Evolutionary conservation across 768 basidiomycete genomes (phyloP).

Genomic region (Termitomyces sp.): DNA sequence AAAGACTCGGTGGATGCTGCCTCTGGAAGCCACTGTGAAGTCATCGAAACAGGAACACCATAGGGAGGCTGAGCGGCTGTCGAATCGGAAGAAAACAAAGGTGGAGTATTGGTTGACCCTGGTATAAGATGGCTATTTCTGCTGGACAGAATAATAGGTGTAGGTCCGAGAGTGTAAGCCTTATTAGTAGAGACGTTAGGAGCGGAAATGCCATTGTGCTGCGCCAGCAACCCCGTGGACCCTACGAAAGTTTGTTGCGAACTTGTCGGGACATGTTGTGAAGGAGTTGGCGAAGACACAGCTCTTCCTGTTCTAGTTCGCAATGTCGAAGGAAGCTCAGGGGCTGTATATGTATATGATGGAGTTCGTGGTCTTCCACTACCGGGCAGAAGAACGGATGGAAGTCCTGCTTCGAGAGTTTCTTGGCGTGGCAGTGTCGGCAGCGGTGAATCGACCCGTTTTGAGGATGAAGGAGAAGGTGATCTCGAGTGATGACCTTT

Average conservation of each 20-base stretch:
- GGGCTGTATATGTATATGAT: conserved; percentile 6
- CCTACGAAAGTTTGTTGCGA: conserved; percentile 8
- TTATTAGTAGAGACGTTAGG: neutral
- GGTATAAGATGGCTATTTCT: neutral
- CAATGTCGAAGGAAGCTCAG: conserved; percentile 34
- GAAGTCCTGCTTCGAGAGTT: conserved; percentile 13
- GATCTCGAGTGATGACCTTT: conserved; percentile 7
- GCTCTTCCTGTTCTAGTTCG: conserved; percentile 25
- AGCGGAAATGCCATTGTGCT: neutral
- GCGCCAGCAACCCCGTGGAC: neutral
- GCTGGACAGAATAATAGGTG: neutral
- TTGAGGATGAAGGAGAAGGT: conserved; percentile 17
- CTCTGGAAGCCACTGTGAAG: neutral
- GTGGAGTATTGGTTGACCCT: neutral
- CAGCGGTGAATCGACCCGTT: conserved; percentile 25
- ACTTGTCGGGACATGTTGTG: neutral
- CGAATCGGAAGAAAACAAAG: neutral
- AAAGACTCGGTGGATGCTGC: conserved; percentile 3
- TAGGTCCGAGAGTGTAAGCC: neutral
- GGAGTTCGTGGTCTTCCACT: conserved; percentile 12
- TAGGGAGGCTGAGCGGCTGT: neutral
- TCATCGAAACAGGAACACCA: neutral
- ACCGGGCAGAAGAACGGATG: conserved; percentile 15
- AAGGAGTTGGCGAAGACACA: conserved; percentile 1
- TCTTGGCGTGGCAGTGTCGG: conserved; percentile 32